Conservation (phyloP, 306 rosid species). For the Begonia peltatifolia region DNA sequence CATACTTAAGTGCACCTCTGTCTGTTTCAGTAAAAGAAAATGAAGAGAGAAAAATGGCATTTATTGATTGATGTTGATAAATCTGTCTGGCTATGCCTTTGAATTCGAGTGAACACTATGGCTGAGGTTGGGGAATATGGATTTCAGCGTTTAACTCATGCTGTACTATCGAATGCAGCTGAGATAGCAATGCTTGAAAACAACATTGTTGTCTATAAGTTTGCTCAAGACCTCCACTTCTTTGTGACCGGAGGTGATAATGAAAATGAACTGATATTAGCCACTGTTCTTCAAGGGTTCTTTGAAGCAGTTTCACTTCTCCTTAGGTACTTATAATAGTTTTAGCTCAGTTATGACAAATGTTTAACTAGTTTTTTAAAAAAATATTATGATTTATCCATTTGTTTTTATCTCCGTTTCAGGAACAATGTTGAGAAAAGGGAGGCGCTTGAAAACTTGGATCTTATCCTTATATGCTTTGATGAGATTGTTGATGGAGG, state of each 20-base stretch:
- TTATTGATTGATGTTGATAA: too few relatives aligned
- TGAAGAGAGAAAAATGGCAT: too few relatives aligned
- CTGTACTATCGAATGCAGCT: constrained; percentile 29
- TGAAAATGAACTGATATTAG: constrained; percentile 72
- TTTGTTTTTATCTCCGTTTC: constrained; percentile 9
- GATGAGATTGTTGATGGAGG: constrained; percentile 97
- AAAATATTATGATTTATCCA: not conserved
- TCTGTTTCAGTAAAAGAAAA: too few relatives aligned
- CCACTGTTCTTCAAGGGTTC: constrained; percentile 83
- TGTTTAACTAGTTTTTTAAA: too few relatives aligned
- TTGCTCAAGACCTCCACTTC: constrained; percentile 87
- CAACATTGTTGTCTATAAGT: constrained; percentile 66
- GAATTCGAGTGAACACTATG: too few relatives aligned
- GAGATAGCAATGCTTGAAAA: constrained; percentile 66
- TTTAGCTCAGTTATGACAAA: too few relatives aligned
- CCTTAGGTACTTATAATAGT: constrained; percentile 36
- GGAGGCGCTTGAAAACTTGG: constrained; percentile 94
- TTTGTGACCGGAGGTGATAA: constrained; percentile 82
- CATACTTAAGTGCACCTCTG: too few relatives aligned
- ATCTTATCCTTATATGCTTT: constrained; percentile 82
- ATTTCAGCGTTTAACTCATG: too few relatives aligned
- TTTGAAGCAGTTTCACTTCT: constrained; percentile 72
- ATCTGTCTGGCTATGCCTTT: too few relatives aligned
- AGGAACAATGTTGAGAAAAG: constrained; percentile 79
- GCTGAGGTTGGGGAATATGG: too few relatives aligned